Evolutionary conservation across 208 protist genomes (phyloP).

Genomic region (Trypanosoma lewisi): DNA sequence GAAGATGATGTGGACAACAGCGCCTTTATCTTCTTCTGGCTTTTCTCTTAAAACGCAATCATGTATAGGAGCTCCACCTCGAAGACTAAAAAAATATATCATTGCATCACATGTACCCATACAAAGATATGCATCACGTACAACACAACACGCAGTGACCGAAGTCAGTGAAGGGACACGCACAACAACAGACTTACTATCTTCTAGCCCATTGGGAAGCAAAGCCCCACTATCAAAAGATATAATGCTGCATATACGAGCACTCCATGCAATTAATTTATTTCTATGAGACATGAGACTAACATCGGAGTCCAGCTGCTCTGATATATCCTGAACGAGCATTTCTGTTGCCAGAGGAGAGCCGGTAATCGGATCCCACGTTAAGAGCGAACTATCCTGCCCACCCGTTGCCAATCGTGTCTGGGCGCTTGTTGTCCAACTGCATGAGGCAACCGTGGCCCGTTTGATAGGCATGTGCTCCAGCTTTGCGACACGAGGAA

Average conservation of each 20-base stretch:
- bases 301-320: constrained; percentile 41
- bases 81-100: constrained; percentile 77
- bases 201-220: constrained; percentile 63
- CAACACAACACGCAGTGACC: constrained; percentile 81
- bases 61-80: constrained; percentile 53
- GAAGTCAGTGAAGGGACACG: constrained; percentile 50
- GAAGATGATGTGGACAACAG: constrained; percentile 65
- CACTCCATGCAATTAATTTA: constrained; percentile 57
- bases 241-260: constrained; percentile 59
- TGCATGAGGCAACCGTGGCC: constrained; percentile 43
- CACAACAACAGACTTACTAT: constrained; percentile 49
- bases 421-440: constrained; percentile 57
- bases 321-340: constrained; percentile 23
- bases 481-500: constrained; percentile 35
- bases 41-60: constrained; percentile 49
- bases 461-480: constrained; percentile 43
- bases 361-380: constrained; percentile 54
- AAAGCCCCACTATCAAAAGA: constrained; percentile 37
- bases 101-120: constrained; percentile 68
- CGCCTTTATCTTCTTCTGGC: constrained; percentile 47
- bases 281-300: constrained; percentile 37
- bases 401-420: constrained; percentile 63
- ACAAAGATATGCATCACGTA: constrained; percentile 78
- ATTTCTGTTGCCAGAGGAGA: constrained; percentile 49
- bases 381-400: constrained; percentile 55